phyloP scores from a whole-genome alignment of 306 rosid genomes.

The Alnus rubra region DNA sequence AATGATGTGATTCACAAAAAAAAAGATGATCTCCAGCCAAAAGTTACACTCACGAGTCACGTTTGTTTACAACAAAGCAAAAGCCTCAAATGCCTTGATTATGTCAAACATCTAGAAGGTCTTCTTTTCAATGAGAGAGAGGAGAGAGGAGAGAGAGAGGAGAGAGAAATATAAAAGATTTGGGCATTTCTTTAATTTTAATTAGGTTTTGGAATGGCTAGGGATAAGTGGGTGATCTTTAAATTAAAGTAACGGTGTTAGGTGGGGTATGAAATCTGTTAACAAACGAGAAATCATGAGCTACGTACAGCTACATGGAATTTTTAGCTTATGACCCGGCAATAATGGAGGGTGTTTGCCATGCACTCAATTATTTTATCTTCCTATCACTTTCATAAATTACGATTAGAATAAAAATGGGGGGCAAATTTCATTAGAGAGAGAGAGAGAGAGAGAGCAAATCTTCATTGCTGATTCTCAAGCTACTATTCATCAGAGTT shows the following conservation, averaged over 20 bases:
- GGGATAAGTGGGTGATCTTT: constrained; percentile 26
- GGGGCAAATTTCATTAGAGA: neutral
- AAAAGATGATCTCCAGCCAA: neutral
- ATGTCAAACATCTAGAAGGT: constrained; percentile 29
- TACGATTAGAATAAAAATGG: neutral
- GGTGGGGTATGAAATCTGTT: constrained; percentile 17
- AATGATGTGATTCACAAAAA: constrained; percentile 14
- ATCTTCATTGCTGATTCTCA: constrained; percentile 9
- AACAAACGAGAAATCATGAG: constrained; percentile 7
- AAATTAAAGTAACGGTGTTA: constrained; percentile 1
- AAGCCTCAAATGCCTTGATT: constrained; percentile 1
- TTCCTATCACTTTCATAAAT: neutral
- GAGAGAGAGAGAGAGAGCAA: neutral
- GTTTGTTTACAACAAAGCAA: neutral
- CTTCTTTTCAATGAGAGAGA: constrained; percentile 4
- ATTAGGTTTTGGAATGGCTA: neutral
- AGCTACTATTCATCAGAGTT: neutral
- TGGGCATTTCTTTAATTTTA: neutral
- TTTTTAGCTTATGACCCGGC: constrained; percentile 34
- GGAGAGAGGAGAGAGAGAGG: no score
- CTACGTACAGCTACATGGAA: constrained; percentile 12
- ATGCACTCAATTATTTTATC: constrained; percentile 13
- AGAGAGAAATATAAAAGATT: neutral
- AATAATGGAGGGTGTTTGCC: constrained; percentile 36
- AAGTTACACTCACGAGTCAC: constrained; percentile 8